A percentile compares a stretch with the other conserved stretches of the same genome.
These are phyloP conservation scores for Alternaria ventricosa DNA, from an alignment of 2,329 filamentous ascomycete species.

Conservation along the genomic window DNA sequence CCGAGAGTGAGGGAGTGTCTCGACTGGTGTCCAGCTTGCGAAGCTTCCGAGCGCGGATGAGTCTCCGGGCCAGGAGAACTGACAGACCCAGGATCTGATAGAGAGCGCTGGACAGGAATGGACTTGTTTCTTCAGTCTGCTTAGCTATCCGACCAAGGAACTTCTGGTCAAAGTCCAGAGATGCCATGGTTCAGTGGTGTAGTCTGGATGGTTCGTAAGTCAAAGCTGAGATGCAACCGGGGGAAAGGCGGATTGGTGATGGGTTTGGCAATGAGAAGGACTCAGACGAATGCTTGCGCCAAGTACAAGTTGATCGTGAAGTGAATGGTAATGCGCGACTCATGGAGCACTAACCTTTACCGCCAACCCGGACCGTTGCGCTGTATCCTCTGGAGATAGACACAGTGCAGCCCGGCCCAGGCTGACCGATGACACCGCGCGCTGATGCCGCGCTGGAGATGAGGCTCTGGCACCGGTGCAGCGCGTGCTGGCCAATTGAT, in stretches of 20 bases:
- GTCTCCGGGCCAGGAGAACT: conserved; percentile 82
- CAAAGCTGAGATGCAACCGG: neutral
- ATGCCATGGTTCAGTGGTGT: conserved; percentile 71
- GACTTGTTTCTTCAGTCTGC: conserved; percentile 77
- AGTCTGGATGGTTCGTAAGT: conserved; percentile 10
- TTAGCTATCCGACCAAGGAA: conserved; percentile 89
- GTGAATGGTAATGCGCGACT: neutral
- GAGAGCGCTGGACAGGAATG: conserved; percentile 79
- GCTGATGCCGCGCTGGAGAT: conserved; percentile 33
- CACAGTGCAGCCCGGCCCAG: conserved; percentile 43
- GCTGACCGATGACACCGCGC: conserved; percentile 38
- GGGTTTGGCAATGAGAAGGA: neutral
- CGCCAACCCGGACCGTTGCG: conserved; percentile 40
- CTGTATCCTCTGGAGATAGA: conserved; percentile 40
- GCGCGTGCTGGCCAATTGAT: conserved; percentile 42
- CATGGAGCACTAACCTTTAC: conserved; percentile 36
- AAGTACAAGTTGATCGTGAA: neutral
- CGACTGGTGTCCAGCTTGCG: conserved; percentile 81
- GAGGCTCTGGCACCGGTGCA: conserved; percentile 32
- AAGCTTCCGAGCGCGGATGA: conserved; percentile 82
- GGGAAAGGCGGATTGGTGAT: neutral
- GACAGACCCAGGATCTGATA: conserved; percentile 93
- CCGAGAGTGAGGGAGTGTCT: conserved; percentile 78
- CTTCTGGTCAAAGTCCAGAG: conserved; percentile 96
- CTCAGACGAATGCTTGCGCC: neutral